These are phyloP conservation scores for Colletotrichum sp. DNA, from an alignment of 2,329 filamentous ascomycete genomes.

Conservation along the genomic window DNA sequence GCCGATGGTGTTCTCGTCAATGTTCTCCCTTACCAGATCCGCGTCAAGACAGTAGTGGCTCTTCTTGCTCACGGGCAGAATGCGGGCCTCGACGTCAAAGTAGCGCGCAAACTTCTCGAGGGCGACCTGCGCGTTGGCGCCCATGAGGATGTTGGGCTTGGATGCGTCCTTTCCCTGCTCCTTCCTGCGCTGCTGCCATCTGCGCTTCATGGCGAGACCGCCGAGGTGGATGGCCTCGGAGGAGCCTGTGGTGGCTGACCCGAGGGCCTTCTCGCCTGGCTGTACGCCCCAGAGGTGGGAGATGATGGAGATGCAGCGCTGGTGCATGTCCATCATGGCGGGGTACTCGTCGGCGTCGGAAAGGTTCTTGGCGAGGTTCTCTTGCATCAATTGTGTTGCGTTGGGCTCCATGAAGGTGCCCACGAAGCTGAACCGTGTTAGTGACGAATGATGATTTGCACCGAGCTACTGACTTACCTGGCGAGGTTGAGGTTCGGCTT, in stretches of 20 bases:
- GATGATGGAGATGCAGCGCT: conserved; percentile 73
- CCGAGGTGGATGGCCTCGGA: conserved; percentile 75
- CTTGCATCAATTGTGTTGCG: conserved; percentile 67
- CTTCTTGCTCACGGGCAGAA: conserved; percentile 66
- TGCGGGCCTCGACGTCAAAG: conserved; percentile 74
- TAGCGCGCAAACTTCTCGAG: conserved; percentile 77
- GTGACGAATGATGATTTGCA: not conserved
- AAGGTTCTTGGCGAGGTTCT: conserved; percentile 75
- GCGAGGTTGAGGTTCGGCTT: conserved; percentile 73
- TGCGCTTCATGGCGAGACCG: conserved; percentile 75
- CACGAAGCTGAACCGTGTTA: conserved; percentile 58
- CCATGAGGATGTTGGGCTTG: conserved; percentile 78
- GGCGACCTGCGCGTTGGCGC: conserved; percentile 74
- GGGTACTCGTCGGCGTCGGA: conserved; percentile 73
- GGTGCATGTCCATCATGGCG: conserved; percentile 63
- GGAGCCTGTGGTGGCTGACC: conserved; percentile 73
- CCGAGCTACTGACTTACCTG: conserved; percentile 35
- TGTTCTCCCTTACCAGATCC: conserved; percentile 66
- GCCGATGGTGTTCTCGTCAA: conserved; percentile 81
- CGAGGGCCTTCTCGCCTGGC: conserved; percentile 67
- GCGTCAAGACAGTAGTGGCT: conserved; percentile 69
- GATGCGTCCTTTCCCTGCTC: conserved; percentile 65
- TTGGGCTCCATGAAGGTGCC: conserved; percentile 75
- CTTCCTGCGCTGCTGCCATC: conserved; percentile 70
- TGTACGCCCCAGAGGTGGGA: conserved; percentile 69